Base-by-base conservation (phyloP, 208 protist species). In the Spongospora subterranea region DNA sequence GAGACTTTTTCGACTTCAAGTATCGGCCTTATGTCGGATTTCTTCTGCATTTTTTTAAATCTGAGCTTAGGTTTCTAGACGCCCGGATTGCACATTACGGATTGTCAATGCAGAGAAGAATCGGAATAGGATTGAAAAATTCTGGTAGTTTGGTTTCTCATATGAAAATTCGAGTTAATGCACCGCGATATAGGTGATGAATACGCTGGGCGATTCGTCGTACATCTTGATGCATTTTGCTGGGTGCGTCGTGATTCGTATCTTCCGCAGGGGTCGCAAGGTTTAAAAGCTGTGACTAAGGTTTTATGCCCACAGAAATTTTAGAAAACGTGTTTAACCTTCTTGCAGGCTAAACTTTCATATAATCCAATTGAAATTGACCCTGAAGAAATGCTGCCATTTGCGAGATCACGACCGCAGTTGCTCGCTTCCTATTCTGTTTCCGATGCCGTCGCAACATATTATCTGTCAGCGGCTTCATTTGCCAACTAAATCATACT, bases 191-290 rank as follows among this genome's bases (percentile, higher is more conserved):
- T 93, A 13, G 95, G 97, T 32, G 97, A 96, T 13, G 98, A 99
- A 46, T 99, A 98, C 93, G 46, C 96, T 29, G 97, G 96, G 60
- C 96, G 94, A n/a, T 96, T 95, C 76, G 93, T 96, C 35, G 94
- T 95, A 0, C 99, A 99, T 92, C 93, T 99, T 76, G 99, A 99
- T 93, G 98, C 96, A 92, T 99, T 99, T 92, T 96, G 97, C 90
- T 99, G 99, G 99, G 99, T 99, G 0, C 98, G 99, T 91, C 96
- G 99, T 39, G 99, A 99, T 94, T 99, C 97, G 11, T 99, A 99
- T 93, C 95, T 99, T 24, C 99, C 99, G 0, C 66, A 92, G 39
- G 93, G 93, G 40, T 92, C 90, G 0, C 92, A 94, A 11, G 93
- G 93, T 66, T 90, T 95, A 20, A 94, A 95, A 60, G 91, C 89